phyloP scores from a whole-genome alignment of 495 filamentous ascomycete genomes.

The Astrocystis sublimbata region DNA sequence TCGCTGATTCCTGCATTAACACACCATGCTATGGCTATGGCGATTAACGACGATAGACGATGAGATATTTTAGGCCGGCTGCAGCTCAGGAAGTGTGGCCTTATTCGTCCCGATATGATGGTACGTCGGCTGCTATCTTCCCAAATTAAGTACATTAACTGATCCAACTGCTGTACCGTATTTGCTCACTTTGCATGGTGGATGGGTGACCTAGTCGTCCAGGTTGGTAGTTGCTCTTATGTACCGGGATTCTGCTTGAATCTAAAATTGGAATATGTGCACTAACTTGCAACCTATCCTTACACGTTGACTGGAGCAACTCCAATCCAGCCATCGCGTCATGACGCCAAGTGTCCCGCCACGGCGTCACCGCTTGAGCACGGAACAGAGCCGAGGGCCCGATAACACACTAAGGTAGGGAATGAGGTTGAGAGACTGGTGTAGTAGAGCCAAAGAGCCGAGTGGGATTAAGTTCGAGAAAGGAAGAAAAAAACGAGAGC shows the following conservation, averaged over 20 bases:
- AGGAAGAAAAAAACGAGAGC: not conserved
- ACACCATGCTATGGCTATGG: not conserved
- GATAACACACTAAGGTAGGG: not conserved
- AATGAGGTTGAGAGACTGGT: not conserved
- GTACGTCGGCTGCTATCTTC: not conserved
- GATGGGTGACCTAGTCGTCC: no score
- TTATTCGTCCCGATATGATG: not conserved
- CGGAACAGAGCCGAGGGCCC: constrained; percentile 1
- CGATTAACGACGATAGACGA: no score
- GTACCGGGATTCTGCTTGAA: constrained; percentile 3
- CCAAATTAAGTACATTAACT: no score
- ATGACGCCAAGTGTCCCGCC: not conserved
- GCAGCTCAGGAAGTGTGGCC: not conserved
- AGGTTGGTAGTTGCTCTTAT: not conserved
- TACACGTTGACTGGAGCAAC: no score
- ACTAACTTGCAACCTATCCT: no score
- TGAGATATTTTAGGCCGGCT: not conserved
- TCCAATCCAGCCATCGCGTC: not conserved
- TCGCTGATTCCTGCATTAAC: not conserved
- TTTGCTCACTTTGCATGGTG: not conserved
- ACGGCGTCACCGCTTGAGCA: constrained; percentile 4
- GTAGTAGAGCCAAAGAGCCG: not conserved
- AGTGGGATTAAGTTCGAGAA: not conserved
- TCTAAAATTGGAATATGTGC: constrained; percentile 2
- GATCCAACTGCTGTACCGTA: not conserved